Base-by-base conservation (phyloP, 208 protist species). In the Leishmania turanica region DNA sequence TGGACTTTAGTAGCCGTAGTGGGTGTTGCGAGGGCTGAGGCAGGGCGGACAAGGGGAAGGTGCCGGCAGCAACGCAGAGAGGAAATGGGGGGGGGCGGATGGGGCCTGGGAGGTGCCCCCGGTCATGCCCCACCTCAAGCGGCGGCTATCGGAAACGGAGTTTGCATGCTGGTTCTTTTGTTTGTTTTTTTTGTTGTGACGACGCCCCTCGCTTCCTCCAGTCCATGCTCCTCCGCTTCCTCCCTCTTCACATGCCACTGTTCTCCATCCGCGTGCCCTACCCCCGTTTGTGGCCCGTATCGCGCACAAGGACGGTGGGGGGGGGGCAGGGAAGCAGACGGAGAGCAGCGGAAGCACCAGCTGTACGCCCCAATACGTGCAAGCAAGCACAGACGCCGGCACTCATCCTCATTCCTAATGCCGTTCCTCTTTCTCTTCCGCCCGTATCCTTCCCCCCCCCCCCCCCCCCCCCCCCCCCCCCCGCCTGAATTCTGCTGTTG, bases 1-100 rank as follows among this genome's bases (percentile, higher is more conserved):
- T 75, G 37, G 71, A 75, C 49, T 60, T 8, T 75, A 75, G 49
- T 75, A 75, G 47, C 37, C 68, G 37, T 72, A 72, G 68, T 42
- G 42, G 68, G 68, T 53, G 42, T 72, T 42, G 17, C 42, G 11
- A 51, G 68, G 31, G 51, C 0, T 17, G 65, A 5, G 34, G 15
- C 9, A 3, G 19, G 60, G 42, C 17, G 58, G 40, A 47, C 8
- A 11, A 70, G 53, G 37, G 17, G 37, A 31, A 19, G 68, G 37
- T 19, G 68, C 42, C 42, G 19, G 24, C 42, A 34, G 34, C 11
- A n/a, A 31, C 31, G 24, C 24, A 8, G 56, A 31, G 56, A 62
- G 58, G 9, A 19, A 11, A 37, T n/a, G n/a, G 40, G 40, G 31
- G 13, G 3, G 4, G 7, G 11, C 56, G 27, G 27, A 66, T 31